Conservation (phyloP, 441 rosid species). For the Arabidopsis hybrid region DNA sequence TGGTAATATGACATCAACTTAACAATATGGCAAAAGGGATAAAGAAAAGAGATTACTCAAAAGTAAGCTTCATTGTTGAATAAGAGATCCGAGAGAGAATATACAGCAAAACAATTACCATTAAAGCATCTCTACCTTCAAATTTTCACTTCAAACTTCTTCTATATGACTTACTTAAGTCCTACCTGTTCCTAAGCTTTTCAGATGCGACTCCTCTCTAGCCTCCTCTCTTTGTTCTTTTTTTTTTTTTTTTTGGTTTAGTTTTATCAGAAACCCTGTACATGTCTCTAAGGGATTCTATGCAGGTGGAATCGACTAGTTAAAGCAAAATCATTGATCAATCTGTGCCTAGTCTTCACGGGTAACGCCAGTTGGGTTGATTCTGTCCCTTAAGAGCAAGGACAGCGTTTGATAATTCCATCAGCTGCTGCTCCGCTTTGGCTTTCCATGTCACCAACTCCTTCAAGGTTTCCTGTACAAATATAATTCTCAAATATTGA, state of each 20-base stretch:
- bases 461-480: slow-evolving; percentile 68
- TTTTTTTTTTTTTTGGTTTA: background rate
- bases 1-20: background rate
- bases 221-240: background rate
- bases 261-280: slow-evolving; percentile 46
- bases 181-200: slow-evolving; percentile 10
- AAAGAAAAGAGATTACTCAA: background rate
- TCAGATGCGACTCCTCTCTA: slow-evolving; percentile 18
- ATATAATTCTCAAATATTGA: background rate
- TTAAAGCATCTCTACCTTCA: slow-evolving; percentile 7
- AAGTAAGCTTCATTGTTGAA: slow-evolving; percentile 7
- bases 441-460: slow-evolving; percentile 79
- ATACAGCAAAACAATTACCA: slow-evolving; percentile 10
- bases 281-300: slow-evolving; percentile 49
- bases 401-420: slow-evolving; percentile 60
- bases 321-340: slow-evolving; percentile 5
- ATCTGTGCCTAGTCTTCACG: background rate
- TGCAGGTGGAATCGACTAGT: slow-evolving; percentile 37
- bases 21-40: background rate
- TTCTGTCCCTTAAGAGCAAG: slow-evolving; percentile 50
- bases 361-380: slow-evolving; percentile 11
- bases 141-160: background rate
- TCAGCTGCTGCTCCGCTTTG: slow-evolving; percentile 76
- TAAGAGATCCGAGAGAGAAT: slow-evolving; percentile 8
- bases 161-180: slow-evolving; percentile 7